These are phyloP conservation scores for Harringtonia aguacate DNA, from an alignment of 2,329 filamentous ascomycete species.

Conservation along the genomic window DNA sequence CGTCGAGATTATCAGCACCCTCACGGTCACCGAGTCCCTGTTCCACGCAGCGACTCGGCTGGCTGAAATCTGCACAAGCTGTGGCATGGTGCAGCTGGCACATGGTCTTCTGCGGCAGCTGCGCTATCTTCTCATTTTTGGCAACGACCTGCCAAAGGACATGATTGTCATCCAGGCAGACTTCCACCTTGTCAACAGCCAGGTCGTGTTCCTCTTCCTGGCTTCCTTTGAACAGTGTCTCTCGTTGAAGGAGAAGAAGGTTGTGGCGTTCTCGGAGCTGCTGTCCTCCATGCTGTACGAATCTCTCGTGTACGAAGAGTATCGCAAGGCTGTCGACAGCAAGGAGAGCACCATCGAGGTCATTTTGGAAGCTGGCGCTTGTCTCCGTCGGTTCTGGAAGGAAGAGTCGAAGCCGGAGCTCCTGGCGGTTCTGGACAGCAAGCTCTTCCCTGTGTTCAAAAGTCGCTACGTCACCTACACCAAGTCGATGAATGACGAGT, in stretches of 20 bases:
- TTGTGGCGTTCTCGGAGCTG: constrained; percentile 29
- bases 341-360: constrained; percentile 17
- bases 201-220: constrained; percentile 30
- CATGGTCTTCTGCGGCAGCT: constrained; percentile 32
- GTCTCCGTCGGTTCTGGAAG: constrained; percentile 24
- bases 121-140: constrained; percentile 38
- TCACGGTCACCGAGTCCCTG: constrained; percentile 29
- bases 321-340: constrained; percentile 17
- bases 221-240: constrained; percentile 32
- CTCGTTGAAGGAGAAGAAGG: constrained; percentile 19
- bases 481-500: constrained; percentile 15
- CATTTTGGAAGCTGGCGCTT: constrained; percentile 26
- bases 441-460: constrained; percentile 27
- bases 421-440: constrained; percentile 23
- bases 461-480: constrained; percentile 19
- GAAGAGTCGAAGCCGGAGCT: constrained; percentile 18
- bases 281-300: constrained; percentile 26
- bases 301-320: constrained; percentile 26
- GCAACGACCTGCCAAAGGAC: constrained; percentile 20
- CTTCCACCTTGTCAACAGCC: constrained; percentile 17
- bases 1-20: constrained; percentile 26
- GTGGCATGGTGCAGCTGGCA: constrained; percentile 26
- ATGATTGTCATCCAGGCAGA: constrained; percentile 25
- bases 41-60: constrained; percentile 36
- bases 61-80: constrained; percentile 32